A percentile compares a stretch with the other conserved stretches of the same genome.
Evolutionary conservation across 2,329 filamentous ascomycete genomes (phyloP).

Genomic region (Atkinsonella texensis): DNA sequence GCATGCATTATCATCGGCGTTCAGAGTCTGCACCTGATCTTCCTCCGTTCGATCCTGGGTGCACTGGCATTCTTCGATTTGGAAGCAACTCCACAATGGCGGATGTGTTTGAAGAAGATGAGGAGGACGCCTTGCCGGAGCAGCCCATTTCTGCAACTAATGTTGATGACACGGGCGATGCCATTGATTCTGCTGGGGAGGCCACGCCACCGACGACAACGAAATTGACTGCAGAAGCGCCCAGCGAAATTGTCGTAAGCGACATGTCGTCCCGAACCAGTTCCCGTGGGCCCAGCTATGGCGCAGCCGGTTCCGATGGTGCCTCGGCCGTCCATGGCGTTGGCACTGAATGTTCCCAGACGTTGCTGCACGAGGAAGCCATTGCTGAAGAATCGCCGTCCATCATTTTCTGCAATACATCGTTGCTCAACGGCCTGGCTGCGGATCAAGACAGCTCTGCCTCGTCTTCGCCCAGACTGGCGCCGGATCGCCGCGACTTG

Average conservation of each 20-base stretch:
- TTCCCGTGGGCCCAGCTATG: slow-evolving; percentile 33
- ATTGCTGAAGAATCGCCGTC: slow-evolving; percentile 34
- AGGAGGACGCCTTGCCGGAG: slow-evolving; percentile 39
- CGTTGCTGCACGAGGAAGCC: slow-evolving; percentile 39
- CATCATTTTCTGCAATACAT: slow-evolving; percentile 28
- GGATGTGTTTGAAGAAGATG: slow-evolving; percentile 78
- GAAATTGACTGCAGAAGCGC: background rate
- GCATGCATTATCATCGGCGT: slow-evolving; percentile 65
- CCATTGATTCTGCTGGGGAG: slow-evolving; percentile 34
- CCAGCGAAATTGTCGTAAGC: background rate
- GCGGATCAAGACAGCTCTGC: slow-evolving; percentile 27
- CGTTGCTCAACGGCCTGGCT: slow-evolving; percentile 19
- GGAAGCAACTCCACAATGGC: slow-evolving; percentile 65
- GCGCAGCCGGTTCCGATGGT: slow-evolving; percentile 28
- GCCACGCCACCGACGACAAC: slow-evolving; percentile 20
- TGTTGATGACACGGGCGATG: slow-evolving; percentile 2
- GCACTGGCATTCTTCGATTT: slow-evolving; percentile 47
- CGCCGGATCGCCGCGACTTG: slow-evolving; percentile 31
- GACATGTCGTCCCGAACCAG: slow-evolving; percentile 8
- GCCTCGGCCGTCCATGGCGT: slow-evolving; percentile 16
- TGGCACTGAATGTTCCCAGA: slow-evolving; percentile 36
- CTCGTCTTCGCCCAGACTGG: slow-evolving; percentile 32
- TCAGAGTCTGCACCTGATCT: slow-evolving; percentile 73
- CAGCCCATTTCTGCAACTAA: background rate
- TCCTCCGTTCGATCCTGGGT: slow-evolving; percentile 55